Percentiles rank a stretch among this genome's conserved stretches.
phyloP scores from a whole-genome alignment of 192 early-diverging fungal species.

The Umbelopsis sp. region DNA sequence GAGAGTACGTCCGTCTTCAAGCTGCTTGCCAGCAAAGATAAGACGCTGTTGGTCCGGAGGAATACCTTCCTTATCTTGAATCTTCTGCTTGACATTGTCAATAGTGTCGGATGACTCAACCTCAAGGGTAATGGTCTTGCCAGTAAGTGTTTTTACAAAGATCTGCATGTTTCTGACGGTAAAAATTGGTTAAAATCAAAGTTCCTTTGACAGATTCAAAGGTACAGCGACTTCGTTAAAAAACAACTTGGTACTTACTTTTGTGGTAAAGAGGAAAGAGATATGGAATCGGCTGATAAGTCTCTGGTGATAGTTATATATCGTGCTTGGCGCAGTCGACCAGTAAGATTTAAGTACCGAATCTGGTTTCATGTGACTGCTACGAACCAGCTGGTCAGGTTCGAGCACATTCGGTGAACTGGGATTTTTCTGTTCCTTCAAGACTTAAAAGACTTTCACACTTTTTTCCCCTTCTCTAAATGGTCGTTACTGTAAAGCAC shows the following conservation, averaged over 20 bases:
- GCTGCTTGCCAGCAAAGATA: slow-evolving; percentile 77
- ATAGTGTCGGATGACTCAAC: slow-evolving; percentile 58
- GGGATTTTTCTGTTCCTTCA: neutral
- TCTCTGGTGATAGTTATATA: neutral
- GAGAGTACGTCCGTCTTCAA: slow-evolving; percentile 69
- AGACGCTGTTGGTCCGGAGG: slow-evolving; percentile 80
- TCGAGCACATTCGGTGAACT: slow-evolving; percentile 14
- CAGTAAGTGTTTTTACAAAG: slow-evolving; percentile 64
- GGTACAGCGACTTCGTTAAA: too few relatives aligned
- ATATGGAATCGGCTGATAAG: slow-evolving; percentile 8
- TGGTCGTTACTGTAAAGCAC: slow-evolving; percentile 53
- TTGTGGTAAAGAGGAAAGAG: neutral
- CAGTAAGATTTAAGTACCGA: slow-evolving; percentile 9
- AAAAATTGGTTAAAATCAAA: neutral
- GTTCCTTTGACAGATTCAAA: too few relatives aligned
- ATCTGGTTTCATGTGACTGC: slow-evolving; percentile 16
- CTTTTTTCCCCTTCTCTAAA: neutral
- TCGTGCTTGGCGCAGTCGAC: slow-evolving; percentile 17
- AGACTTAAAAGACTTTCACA: neutral
- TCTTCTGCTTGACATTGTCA: slow-evolving; percentile 58
- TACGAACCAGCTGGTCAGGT: neutral
- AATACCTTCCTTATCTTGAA: slow-evolving; percentile 57
- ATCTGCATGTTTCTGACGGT: slow-evolving; percentile 44
- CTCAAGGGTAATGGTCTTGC: slow-evolving; percentile 63
- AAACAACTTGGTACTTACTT: neutral